Base-by-base conservation (phyloP, 1,139 yeast genomes). In the Tardiomyces blankii region DNA sequence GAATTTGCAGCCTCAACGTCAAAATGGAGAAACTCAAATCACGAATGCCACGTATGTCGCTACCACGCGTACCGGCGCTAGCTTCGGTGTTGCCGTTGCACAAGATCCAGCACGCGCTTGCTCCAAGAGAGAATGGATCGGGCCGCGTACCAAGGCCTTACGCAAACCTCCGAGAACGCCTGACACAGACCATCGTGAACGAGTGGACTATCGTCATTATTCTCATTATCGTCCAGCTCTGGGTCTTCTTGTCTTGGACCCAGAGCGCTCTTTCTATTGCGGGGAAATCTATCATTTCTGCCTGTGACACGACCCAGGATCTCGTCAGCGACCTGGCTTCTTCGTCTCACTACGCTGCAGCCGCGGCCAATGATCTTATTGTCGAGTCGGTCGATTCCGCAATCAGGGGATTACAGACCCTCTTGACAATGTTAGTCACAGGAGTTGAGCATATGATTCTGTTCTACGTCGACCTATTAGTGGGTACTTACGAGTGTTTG, bases 401-500 rank as follows among this genome's bases (percentile, higher is more conserved):
- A 0, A 72, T 80, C 23, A 56, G 63, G 2, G 77, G 73, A 0
- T 62, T 77, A 4, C 55, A 72, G 23, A 56, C 63, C 2, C 54
- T 71, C 1, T 46, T 77, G 32, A 58, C 68, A 2, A 50, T 79
- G 35, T 54, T 77, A 14, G 60, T 85, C 0, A 70, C 76, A 0
- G 80, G 80, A 0, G 66, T 81, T 13, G 81, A 84, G 54, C 71
- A 74, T 42, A 53, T 88, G 35, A 61, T 85, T 0, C 57, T 77
- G 11, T 88, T 91, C 58, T 69, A 78, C 21, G 64, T 91, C 16
- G 88, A 86, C 40, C 57, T 89, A 51, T 74, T 83, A 44, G 64
- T 88, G 8, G 97, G 96, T 0, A 89, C 97, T 0, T 85, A 84
- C 62, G 80, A 85, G 0, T 91, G 98, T 64, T 67, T 91, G 21